Conservation (phyloP, 768 basidiomycete species). For the Pleurotus salmoneostramineus region DNA sequence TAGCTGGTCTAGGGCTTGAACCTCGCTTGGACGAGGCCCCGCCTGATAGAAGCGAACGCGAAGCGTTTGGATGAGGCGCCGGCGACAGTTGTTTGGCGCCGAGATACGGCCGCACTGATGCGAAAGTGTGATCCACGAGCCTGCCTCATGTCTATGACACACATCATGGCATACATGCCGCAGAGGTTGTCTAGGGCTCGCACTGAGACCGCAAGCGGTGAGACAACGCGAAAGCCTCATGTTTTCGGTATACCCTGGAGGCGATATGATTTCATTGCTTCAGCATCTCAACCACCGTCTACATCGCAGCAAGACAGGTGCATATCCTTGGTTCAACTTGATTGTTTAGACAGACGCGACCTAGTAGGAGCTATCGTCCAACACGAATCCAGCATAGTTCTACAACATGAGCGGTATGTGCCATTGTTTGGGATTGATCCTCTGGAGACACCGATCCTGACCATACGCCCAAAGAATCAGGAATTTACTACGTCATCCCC, state of each 20-base stretch:
- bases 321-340: background rate
- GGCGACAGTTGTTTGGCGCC: too few relatives aligned
- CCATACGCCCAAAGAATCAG: conserved; percentile 23
- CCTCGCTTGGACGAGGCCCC: too few relatives aligned
- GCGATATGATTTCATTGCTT: background rate
- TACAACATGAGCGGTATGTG: conserved; percentile 1
- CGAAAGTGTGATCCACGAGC: background rate
- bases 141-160: background rate
- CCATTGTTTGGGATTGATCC: background rate
- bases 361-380: too few relatives aligned
- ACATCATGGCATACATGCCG: background rate
- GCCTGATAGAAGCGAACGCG: too few relatives aligned
- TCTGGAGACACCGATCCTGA: background rate
- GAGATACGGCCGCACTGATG: background rate
- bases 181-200: background rate
- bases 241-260: background rate
- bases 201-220: background rate
- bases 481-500: conserved; percentile 35
- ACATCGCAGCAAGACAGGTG: background rate
- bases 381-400: background rate
- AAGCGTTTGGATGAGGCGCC: too few relatives aligned
- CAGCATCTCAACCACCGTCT: background rate
- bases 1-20: too few relatives aligned
- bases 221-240: conserved; percentile 1
- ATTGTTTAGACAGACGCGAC: too few relatives aligned